Percentiles rank a stretch among this genome's conserved stretches.
phyloP scores from a whole-genome alignment of 2,329 filamentous ascomycete genomes.

The Venturia oleaginea region DNA sequence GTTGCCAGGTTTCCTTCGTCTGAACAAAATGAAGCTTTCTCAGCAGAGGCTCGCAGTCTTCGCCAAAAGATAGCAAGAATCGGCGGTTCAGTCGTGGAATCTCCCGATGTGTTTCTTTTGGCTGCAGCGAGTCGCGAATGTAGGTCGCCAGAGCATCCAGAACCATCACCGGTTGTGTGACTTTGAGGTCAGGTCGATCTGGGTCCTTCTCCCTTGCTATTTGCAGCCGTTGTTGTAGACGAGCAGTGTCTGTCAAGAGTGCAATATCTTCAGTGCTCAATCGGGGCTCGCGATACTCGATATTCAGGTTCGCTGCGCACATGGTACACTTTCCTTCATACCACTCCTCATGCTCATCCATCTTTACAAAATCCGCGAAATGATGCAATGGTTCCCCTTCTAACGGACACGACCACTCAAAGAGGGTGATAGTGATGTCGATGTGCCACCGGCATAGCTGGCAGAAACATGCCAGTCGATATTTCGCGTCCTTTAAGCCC shows the following conservation, averaged over 20 bases:
- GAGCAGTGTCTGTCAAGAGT: slow-evolving; percentile 44
- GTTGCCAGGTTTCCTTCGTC: slow-evolving; percentile 17
- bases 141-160: slow-evolving; percentile 51
- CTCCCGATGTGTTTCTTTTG: slow-evolving; percentile 40
- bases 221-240: slow-evolving; percentile 45
- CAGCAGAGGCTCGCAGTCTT: slow-evolving; percentile 51
- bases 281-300: slow-evolving; percentile 21
- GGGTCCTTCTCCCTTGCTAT: slow-evolving; percentile 43
- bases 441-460: slow-evolving; percentile 53
- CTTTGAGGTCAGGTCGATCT: slow-evolving; percentile 43
- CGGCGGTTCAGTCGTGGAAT: slow-evolving; percentile 55
- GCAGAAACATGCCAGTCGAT: slow-evolving; percentile 53
- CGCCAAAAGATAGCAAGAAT: slow-evolving; percentile 54
- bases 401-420: slow-evolving; percentile 34
- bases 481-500: slow-evolving; percentile 20
- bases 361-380: slow-evolving; percentile 26
- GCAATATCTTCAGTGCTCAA: slow-evolving; percentile 40
- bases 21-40: slow-evolving; percentile 47
- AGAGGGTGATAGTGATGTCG: slow-evolving; percentile 39
- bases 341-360: slow-evolving; percentile 1
- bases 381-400: slow-evolving; percentile 52
- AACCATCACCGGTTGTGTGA: slow-evolving; percentile 45
- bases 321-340: slow-evolving; percentile 3
- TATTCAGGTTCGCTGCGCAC: slow-evolving; percentile 1
- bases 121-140: slow-evolving; percentile 47